Evolutionary conservation across 352 stramenopile genomes (phyloP).

Genomic region (Salisapilia sapeloensis): DNA sequence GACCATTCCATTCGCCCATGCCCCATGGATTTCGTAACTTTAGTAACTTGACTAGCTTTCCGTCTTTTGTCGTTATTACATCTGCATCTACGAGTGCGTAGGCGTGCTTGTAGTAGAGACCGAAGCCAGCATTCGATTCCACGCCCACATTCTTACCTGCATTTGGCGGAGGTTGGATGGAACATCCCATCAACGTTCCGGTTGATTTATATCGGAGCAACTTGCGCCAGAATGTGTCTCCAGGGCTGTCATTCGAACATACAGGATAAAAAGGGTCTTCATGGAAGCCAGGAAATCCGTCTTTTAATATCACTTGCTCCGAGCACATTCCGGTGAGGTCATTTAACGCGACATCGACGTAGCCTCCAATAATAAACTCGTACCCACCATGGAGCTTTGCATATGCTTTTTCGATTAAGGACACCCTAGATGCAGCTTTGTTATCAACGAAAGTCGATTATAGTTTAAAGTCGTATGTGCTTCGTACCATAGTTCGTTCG

Average conservation of each 20-base stretch:
- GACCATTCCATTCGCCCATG: slow-evolving; percentile 82
- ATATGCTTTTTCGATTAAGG: slow-evolving; percentile 85
- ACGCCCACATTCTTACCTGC: slow-evolving; percentile 35
- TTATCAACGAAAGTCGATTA: slow-evolving; percentile 5
- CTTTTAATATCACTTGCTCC: slow-evolving; percentile 76
- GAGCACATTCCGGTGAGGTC: slow-evolving; percentile 83
- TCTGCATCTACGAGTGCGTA: slow-evolving; percentile 71
- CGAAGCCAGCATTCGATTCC: slow-evolving; percentile 65
- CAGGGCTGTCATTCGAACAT: slow-evolving; percentile 16
- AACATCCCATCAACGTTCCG: slow-evolving; percentile 84
- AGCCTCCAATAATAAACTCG: slow-evolving; percentile 78
- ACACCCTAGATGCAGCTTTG: slow-evolving; percentile 30
- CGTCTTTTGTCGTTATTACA: slow-evolving; percentile 40
- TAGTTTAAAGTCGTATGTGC: not conserved
- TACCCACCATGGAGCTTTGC: slow-evolving; percentile 86
- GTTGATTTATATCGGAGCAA: slow-evolving; percentile 58
- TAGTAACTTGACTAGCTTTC: slow-evolving; percentile 37
- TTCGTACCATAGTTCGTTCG: slow-evolving; percentile 70
- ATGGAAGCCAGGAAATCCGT: slow-evolving; percentile 56
- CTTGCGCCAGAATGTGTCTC: slow-evolving; percentile 72
- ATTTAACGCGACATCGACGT: slow-evolving; percentile 78
- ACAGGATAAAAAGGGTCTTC: slow-evolving; percentile 41
- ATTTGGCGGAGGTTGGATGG: slow-evolving; percentile 61
- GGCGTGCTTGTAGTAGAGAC: slow-evolving; percentile 77
- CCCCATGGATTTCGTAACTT: slow-evolving; percentile 85